Evolutionary conservation across 2,329 filamentous ascomycete species (phyloP), one percentile per base, ranked within the genome.

Genomic region (Chalaropsis thielavioides): DNA sequence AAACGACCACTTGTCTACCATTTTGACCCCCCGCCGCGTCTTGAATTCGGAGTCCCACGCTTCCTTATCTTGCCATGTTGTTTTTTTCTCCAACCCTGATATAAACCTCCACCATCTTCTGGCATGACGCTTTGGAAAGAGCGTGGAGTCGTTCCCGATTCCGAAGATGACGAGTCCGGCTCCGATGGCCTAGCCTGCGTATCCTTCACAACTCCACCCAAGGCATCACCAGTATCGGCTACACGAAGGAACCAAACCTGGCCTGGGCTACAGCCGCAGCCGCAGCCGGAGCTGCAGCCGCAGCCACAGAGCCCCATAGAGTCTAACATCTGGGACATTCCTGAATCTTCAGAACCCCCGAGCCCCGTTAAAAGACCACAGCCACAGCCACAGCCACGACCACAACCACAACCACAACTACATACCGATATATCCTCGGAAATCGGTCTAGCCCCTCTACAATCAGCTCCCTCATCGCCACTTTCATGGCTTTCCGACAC

Each of bases 61-160:
- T 10, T 35, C 31, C n/a, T 35, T 58, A 58, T 13, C 31, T 58
- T 58, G 54, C 54, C 27, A 58, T 58, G 54, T 38, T 31, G 13
- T 15, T 58, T 58, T n/a, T n/a, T n/a, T n/a, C n/a, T n/a, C n/a
- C n/a, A 27, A 6, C 17, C 24, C 31, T 58, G 3, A 58, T 19
- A 35, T 58, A 58, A 38, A 27, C 11, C 10, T 17, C 17, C 17
- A 58, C n/a, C 54, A 19, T 38, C 3, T 58, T 35, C 27, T 27
- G 51, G 41, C 62, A 80, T 80, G 78, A 73, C 71, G 65, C 76
- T 75, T 68, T 80, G 78, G 78, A 80, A 76, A 75, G 76, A 78
- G 69, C 71, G 77, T 71, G 79, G 78, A 70, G 77, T 79, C 70
- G 75, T 80, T 69, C 78, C 79, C 66, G 78, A 80, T 71, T 80